These are phyloP conservation scores for Cryphonectria carpinicola DNA, from an alignment of 2,329 filamentous ascomycete genomes.

Conservation along the genomic window DNA sequence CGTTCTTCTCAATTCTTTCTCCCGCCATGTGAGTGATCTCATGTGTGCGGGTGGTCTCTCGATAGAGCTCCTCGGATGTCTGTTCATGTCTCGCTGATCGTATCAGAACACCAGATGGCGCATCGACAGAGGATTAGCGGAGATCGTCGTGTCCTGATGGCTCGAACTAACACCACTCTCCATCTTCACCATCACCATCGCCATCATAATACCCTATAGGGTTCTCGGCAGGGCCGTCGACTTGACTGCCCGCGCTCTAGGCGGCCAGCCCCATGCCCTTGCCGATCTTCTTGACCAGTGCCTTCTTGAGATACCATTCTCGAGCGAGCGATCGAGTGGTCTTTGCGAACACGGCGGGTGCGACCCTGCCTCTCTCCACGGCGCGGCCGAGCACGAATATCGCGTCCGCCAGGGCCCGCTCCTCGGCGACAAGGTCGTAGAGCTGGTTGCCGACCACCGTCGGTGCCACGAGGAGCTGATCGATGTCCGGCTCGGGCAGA, in stretches of 20 bases:
- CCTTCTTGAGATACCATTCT: conserved; percentile 85
- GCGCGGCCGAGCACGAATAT: conserved; percentile 80
- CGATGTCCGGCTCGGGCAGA: conserved; percentile 75
- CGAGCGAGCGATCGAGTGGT: conserved; percentile 74
- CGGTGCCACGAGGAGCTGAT: conserved; percentile 90
- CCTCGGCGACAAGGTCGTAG: conserved; percentile 87
- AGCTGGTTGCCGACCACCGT: conserved; percentile 92
- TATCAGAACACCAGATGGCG: neutral
- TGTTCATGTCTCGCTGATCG: no score
- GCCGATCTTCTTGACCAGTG: conserved; percentile 76
- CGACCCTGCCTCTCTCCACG: conserved; percentile 72
- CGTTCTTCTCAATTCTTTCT: neutral
- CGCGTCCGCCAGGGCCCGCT: conserved; percentile 82
- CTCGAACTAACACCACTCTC: neutral
- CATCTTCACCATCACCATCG: neutral
- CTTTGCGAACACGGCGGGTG: conserved; percentile 75
- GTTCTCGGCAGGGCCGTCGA: conserved; percentile 12
- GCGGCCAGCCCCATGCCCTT: conserved; percentile 69
- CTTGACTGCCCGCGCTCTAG: conserved; percentile 9
- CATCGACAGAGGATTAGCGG: neutral
- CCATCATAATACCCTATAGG: neutral
- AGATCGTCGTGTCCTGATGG: neutral
- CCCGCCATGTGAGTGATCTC: neutral
- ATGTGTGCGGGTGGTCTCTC: neutral
- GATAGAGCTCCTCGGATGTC: neutral